Evolutionary conservation across 2,329 filamentous ascomycete genomes (phyloP).

Genomic region (Penicillium occitanis): DNA sequence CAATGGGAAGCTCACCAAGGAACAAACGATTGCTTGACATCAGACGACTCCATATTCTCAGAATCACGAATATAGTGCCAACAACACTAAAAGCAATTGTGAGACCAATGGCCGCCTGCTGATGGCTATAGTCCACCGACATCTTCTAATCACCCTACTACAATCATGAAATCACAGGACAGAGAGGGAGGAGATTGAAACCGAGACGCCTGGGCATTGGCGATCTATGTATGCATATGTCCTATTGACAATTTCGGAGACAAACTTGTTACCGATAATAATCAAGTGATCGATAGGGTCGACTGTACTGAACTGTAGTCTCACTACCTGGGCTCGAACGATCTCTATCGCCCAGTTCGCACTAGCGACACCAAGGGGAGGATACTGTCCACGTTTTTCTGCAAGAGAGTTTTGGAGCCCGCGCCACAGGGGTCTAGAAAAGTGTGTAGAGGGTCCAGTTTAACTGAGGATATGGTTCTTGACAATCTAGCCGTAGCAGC

Average conservation of each 20-base stretch:
- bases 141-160: not conserved
- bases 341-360: not conserved
- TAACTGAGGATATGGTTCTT: not conserved
- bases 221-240: not conserved
- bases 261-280: no score
- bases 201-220: not conserved
- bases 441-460: not conserved
- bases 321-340: not conserved
- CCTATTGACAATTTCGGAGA: not conserved
- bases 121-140: constrained; percentile 26
- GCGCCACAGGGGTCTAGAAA: not conserved
- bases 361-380: not conserved
- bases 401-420: not conserved
- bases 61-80: constrained; percentile 27
- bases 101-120: constrained; percentile 28
- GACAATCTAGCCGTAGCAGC: not conserved
- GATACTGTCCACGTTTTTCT: not conserved
- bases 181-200: not conserved
- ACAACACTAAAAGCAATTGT: constrained; percentile 29
- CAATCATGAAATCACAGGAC: not conserved
- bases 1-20: constrained; percentile 23
- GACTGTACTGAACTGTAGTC: not conserved
- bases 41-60: constrained; percentile 30
- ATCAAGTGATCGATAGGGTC: not conserved
- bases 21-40: constrained; percentile 27